These are phyloP conservation scores for Passiflora organensis DNA, from an alignment of 345 rosid species.

Conservation along the genomic window DNA sequence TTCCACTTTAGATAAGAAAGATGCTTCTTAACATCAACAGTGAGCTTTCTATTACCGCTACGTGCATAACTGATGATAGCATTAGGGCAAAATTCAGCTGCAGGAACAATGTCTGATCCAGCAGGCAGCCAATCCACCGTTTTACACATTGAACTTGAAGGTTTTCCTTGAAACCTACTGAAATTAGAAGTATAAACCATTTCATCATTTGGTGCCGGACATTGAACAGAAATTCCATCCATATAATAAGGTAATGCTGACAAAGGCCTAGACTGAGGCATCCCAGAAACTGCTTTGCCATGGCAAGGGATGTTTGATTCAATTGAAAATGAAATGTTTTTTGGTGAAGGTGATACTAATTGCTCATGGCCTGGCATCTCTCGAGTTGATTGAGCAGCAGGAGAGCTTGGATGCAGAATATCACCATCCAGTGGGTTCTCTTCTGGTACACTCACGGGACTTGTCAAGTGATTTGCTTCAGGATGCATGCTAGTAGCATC, in stretches of 20 bases:
- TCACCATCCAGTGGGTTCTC: neutral
- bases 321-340: slow-evolving; percentile 12
- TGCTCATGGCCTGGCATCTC: slow-evolving; percentile 12
- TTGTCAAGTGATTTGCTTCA: slow-evolving; percentile 11
- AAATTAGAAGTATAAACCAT: slow-evolving; percentile 16
- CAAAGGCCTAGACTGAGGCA: slow-evolving; percentile 24
- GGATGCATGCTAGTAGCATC: slow-evolving; percentile 2
- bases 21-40: slow-evolving; percentile 39
- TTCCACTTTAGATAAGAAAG: slow-evolving; percentile 55
- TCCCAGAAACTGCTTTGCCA: slow-evolving; percentile 12
- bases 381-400: slow-evolving; percentile 3
- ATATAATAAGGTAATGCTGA: slow-evolving; percentile 18
- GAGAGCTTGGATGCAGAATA: neutral
- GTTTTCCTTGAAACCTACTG: slow-evolving; percentile 3
- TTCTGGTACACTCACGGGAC: slow-evolving; percentile 1
- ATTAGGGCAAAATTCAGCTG: slow-evolving; percentile 47
- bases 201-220: slow-evolving; percentile 15
- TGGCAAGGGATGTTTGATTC: slow-evolving; percentile 18
- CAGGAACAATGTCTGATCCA: slow-evolving; percentile 33
- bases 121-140: slow-evolving; percentile 37
- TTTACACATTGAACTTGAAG: neutral
- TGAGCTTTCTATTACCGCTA: neutral
- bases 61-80: slow-evolving; percentile 37
- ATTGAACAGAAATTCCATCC: slow-evolving; percentile 17
- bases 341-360: neutral